A percentile compares a stretch with the other conserved stretches of the same genome.
Evolutionary conservation across 1,284 basidiomycete genomes (phyloP).

Genomic region (Sanghuangporus weigelae): DNA sequence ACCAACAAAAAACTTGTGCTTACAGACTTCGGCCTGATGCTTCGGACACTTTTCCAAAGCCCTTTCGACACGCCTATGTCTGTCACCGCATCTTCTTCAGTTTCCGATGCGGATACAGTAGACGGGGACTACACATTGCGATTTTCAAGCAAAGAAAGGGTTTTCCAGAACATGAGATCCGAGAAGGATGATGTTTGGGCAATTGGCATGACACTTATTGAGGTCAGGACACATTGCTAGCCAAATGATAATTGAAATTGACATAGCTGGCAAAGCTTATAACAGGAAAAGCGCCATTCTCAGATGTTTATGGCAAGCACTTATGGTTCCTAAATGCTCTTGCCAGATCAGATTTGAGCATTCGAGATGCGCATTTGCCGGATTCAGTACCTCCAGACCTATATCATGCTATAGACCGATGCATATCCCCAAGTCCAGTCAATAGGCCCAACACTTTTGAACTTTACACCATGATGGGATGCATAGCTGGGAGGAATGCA

Average conservation of each 20-base stretch:
- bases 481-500: not conserved
- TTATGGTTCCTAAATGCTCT: not conserved
- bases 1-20: not conserved
- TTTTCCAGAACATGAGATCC: not conserved
- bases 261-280: not conserved
- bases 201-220: constrained; percentile 6
- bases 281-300: constrained; percentile 5
- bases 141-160: constrained; percentile 6
- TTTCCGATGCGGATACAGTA: not conserved
- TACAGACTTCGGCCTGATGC: constrained; percentile 9
- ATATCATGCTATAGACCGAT: not conserved
- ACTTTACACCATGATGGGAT: constrained; percentile 6
- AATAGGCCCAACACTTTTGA: constrained; percentile 8
- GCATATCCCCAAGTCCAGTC: not conserved
- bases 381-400: not conserved
- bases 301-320: not conserved
- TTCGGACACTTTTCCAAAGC: not conserved
- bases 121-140: not conserved
- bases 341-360: not conserved
- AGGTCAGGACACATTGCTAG: not conserved
- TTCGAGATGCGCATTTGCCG: not conserved
- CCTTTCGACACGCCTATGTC: not conserved
- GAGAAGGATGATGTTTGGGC: constrained; percentile 13
- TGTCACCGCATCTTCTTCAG: constrained; percentile 1
- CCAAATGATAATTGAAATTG: not conserved